These are phyloP conservation scores for Escallonia rubra DNA, from an alignment of 129 eudicot species.

Conservation along the genomic window DNA sequence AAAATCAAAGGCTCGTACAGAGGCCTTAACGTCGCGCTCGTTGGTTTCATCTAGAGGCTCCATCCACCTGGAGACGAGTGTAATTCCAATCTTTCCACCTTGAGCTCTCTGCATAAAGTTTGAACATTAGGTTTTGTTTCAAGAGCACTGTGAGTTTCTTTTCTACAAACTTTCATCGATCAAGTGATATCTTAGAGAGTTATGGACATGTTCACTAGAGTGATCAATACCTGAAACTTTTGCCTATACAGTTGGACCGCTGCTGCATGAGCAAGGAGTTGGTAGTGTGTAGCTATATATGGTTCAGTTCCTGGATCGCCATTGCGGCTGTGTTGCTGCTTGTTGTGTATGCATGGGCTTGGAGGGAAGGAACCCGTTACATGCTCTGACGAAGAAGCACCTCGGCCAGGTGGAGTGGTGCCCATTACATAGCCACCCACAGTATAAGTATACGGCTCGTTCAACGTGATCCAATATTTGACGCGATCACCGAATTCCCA, in stretches of 20 bases:
- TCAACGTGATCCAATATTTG: constrained; percentile 32
- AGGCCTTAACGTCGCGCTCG: constrained; percentile 9
- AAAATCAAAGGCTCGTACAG: constrained; percentile 25
- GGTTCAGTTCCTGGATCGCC: constrained; percentile 30
- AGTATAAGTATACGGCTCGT: constrained; percentile 20
- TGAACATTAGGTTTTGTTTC: neutral
- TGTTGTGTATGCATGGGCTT: neutral
- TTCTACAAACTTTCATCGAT: neutral
- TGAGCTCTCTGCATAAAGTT: constrained; percentile 19
- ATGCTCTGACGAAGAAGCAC: constrained; percentile 13
- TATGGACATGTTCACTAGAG: neutral
- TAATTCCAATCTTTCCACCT: constrained; percentile 27
- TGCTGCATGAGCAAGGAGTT: constrained; percentile 31
- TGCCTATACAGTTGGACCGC: constrained; percentile 16
- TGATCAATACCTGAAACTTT: constrained; percentile 15
- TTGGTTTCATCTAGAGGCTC: neutral
- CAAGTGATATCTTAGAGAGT: no score
- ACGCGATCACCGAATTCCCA: constrained; percentile 34
- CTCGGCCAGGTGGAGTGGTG: constrained; percentile 23
- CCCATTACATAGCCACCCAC: constrained; percentile 14
- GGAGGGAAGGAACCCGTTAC: neutral
- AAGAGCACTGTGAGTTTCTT: neutral
- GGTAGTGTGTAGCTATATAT: constrained; percentile 22
- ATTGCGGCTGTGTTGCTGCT: neutral
- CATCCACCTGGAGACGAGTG: neutral